phyloP scores from a whole-genome alignment of 129 eudicot species.

The Heracleum sosnowskyi region DNA sequence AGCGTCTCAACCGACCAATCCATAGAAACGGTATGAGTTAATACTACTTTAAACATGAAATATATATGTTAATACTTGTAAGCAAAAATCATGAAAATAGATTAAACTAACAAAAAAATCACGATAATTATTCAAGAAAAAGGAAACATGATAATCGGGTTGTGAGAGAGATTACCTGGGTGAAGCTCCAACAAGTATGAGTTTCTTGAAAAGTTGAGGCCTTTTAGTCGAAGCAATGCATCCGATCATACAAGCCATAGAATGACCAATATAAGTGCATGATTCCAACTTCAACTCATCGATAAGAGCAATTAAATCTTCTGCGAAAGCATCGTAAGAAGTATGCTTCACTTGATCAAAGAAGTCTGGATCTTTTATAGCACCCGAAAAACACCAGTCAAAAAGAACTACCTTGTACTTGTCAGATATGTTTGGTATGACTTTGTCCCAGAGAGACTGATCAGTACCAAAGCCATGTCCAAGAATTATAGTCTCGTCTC shows the following conservation, averaged over 20 bases:
- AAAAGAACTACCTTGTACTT: conserved; percentile 45
- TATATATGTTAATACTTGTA: no score
- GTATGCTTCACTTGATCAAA: conserved; percentile 46
- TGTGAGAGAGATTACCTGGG: conserved; percentile 46
- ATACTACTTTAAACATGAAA: no score
- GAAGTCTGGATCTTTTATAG: conserved; percentile 45
- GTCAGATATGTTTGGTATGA: conserved; percentile 31
- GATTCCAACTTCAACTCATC: conserved; percentile 60
- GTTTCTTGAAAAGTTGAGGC: conserved; percentile 68
- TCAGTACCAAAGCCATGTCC: conserved; percentile 89
- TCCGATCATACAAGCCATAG: conserved; percentile 94
- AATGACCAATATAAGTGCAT: conserved; percentile 63
- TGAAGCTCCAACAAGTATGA: conserved; percentile 67
- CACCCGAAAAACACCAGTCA: conserved; percentile 85
- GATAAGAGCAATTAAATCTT: conserved; percentile 52
- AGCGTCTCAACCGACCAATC: no score
- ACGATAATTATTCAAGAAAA: neutral
- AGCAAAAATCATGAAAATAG: neutral
- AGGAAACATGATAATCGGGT: neutral
- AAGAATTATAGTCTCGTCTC: conserved; percentile 48
- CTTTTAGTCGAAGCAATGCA: conserved; percentile 84
- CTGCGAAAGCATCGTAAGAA: conserved; percentile 55
- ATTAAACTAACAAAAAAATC: neutral
- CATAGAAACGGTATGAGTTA: no score
- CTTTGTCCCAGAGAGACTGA: conserved; percentile 78